Conservation (phyloP, 148 eudicot species). For the Vaccinium macrocarpon region DNA sequence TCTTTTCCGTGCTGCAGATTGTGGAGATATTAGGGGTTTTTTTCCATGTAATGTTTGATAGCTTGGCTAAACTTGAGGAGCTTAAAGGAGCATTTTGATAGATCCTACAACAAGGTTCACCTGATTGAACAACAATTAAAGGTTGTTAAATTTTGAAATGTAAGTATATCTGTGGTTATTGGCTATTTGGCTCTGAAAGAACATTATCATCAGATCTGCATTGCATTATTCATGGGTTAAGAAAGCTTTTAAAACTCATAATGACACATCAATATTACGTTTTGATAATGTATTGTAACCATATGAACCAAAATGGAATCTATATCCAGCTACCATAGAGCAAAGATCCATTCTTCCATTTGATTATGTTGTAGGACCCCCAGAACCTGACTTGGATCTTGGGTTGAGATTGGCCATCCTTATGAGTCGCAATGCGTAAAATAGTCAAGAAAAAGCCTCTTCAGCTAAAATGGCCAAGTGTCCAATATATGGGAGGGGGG, state of each 20-base stretch:
- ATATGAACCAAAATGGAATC: neutral
- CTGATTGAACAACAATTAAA: neutral
- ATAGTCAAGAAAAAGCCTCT: neutral
- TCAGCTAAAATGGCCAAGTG: neutral
- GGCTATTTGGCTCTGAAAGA: neutral
- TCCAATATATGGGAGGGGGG: neutral
- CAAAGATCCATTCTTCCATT: neutral
- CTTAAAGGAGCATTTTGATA: too few species aligned
- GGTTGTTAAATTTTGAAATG: neutral
- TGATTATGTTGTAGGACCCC: neutral
- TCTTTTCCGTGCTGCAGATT: neutral
- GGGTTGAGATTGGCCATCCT: neutral
- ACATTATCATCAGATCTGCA: neutral
- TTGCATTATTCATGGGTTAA: neutral
- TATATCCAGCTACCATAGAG: neutral
- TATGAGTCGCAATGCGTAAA: neutral
- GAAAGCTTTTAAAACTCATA: neutral
- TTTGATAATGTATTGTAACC: neutral
- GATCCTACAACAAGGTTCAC: too few species aligned
- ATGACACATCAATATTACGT: neutral
- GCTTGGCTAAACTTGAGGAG: neutral
- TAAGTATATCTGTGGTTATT: neutral
- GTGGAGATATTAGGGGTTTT: neutral
- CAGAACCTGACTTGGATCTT: neutral
- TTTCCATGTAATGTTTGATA: neutral